Conservation (phyloP, 2,329 filamentous ascomycete genomes). For the Tolypocladium pustulatum region DNA sequence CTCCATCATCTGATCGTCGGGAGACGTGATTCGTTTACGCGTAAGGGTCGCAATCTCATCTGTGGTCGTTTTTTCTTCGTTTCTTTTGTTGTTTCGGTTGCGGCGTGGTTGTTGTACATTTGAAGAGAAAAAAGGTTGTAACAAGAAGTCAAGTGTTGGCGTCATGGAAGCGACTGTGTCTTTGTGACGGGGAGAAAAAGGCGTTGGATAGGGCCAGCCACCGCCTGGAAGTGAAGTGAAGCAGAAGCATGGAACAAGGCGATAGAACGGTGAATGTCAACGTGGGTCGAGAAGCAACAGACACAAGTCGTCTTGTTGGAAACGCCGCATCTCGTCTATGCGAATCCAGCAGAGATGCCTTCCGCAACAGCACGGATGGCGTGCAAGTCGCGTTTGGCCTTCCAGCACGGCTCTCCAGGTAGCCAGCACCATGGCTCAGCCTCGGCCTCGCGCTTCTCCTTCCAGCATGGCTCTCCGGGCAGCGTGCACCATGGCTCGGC, state of each 20-base stretch:
- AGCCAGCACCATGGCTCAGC: conserved; percentile 20
- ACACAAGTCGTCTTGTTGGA: background rate
- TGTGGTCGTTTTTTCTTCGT: background rate
- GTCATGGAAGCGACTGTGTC: background rate
- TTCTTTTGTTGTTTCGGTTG: background rate
- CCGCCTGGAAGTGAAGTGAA: background rate
- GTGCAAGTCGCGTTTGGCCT: conserved; percentile 21
- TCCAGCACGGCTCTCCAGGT: conserved; percentile 27
- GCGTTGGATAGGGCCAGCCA: background rate
- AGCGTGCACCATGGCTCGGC: conserved; percentile 1
- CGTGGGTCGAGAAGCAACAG: background rate
- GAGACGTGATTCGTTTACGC: background rate
- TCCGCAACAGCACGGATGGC: conserved; percentile 16
- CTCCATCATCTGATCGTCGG: background rate
- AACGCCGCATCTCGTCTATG: conserved; percentile 13
- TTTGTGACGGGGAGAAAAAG: background rate
- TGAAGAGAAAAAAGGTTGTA: background rate
- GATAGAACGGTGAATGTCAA: background rate
- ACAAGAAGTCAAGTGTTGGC: background rate
- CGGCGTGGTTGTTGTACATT: background rate
- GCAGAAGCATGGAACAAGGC: background rate
- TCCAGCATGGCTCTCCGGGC: conserved; percentile 11
- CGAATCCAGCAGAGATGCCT: conserved; percentile 12
- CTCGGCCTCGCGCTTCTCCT: background rate
- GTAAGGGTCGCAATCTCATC: no score